Evolutionary conservation across 106 monocot species (phyloP).

Genomic region (Vanilla planifolia): DNA sequence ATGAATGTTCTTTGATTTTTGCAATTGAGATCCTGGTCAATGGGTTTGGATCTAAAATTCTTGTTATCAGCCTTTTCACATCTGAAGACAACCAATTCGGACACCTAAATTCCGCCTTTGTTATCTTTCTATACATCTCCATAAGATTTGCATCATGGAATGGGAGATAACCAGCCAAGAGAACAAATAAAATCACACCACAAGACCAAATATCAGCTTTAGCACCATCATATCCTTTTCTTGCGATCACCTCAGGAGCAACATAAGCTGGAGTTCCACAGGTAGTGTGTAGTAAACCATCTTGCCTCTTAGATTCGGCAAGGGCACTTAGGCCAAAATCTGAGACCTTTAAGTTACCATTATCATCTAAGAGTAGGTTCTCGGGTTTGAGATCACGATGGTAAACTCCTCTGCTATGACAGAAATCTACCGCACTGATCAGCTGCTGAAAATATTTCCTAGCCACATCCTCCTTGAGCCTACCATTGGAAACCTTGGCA

Average conservation of each 20-base stretch:
- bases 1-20: conserved; percentile 29
- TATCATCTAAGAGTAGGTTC: conserved; percentile 40
- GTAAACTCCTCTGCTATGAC: conserved; percentile 44
- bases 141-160: conserved; percentile 41
- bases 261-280: conserved; percentile 59
- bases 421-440: conserved; percentile 35
- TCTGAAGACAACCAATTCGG: conserved; percentile 40
- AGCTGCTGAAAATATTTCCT: conserved; percentile 41
- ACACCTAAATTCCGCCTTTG: conserved; percentile 32
- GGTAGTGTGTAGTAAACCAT: conserved; percentile 37
- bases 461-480: conserved; percentile 30
- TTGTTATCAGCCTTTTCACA: conserved; percentile 21
- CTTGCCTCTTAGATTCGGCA: conserved; percentile 16
- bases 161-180: conserved; percentile 41
- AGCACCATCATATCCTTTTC: conserved; percentile 38
- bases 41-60: conserved; percentile 42
- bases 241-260: conserved; percentile 39
- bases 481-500: conserved; percentile 27
- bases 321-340: conserved; percentile 49
- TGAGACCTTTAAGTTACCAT: conserved; percentile 41
- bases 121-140: conserved; percentile 44
- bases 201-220: conserved; percentile 58
- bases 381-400: conserved; percentile 55
- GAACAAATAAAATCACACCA: conserved; percentile 11
- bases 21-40: conserved; percentile 28